Evolutionary conservation across 148 eudicot genomes (phyloP), one percentile per base, ranked within the genome.

Genomic region (Salicornia ramosissima): DNA sequence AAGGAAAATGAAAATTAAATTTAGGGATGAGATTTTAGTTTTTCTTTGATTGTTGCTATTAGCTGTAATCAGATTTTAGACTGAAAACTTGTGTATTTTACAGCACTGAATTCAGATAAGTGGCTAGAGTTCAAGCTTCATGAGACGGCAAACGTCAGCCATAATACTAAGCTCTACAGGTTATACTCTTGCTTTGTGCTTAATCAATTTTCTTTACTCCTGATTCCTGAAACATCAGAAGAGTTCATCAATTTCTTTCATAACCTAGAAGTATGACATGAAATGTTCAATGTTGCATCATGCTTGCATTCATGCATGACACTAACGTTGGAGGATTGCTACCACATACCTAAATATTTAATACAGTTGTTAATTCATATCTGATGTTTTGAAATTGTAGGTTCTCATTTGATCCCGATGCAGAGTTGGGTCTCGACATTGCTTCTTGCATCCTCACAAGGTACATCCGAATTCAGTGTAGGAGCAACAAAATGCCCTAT

Each of bases 391-490:
- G 33, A 53, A 60, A 76, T 85, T 71, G 71, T 81, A 94, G 99
- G 80, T 95, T 95, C 81, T 73, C 97, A 62, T 95, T 91, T 85
- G 97, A 95, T 81, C 87, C 97, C 14, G 67, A 73, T 72, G 78
- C 80, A 50, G 85, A 87, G 75, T 85, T 95, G 78, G 99, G 99
- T 71, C 97, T 91, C 77, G 86, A 95, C 85, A 83, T 95, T 77
- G 99, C 99, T 65, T 95, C 99, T 24, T 95, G 99, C 86, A 11
- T 95, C 58, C 70, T 95, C 74, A 95, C 99, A 65, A 91, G 99
- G 99, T 89, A 85, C 22, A 45, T 63, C 64, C 56, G 28, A 42
- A 29, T 58, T 36, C 43, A 45, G 7, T 68, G 46, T 39, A 33
- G 36, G 68, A 68, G 5, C 10, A 21, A 46, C 52, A 55, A 25